Percentiles rank a stretch among this genome's conserved stretches.
These are phyloP conservation scores for Amanita thiersii DNA, from an alignment of 768 basidiomycete genomes.

Conservation along the genomic window DNA sequence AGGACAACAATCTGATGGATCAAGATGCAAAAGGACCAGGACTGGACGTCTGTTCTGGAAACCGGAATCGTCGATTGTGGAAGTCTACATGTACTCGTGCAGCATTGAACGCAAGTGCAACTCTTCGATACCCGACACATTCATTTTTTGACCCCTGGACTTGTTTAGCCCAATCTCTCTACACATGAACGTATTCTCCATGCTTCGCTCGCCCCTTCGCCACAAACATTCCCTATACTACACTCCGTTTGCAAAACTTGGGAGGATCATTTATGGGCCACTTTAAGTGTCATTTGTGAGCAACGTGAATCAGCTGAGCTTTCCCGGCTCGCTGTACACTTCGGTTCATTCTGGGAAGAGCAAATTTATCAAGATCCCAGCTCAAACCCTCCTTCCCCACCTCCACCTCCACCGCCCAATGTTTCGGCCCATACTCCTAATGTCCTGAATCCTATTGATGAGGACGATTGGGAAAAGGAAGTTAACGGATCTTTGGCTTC, in stretches of 20 bases:
- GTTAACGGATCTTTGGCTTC: slow-evolving; percentile 49
- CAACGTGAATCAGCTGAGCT: slow-evolving; percentile 71
- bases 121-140: background rate
- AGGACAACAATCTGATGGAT: slow-evolving; percentile 41
- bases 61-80: slow-evolving; percentile 75
- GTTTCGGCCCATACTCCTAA: background rate
- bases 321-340: slow-evolving; percentile 58
- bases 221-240: slow-evolving; percentile 55
- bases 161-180: slow-evolving; percentile 44
- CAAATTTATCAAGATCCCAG: slow-evolving; percentile 17
- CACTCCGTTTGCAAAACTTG: slow-evolving; percentile 78
- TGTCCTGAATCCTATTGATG: slow-evolving; percentile 22
- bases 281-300: slow-evolving; percentile 73
- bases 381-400: background rate
- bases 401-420: background rate
- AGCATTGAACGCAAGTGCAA: slow-evolving; percentile 58
- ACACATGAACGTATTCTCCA: slow-evolving; percentile 79
- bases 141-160: background rate
- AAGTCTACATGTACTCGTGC: slow-evolving; percentile 77
- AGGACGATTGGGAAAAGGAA: slow-evolving; percentile 62
- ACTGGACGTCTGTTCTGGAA: slow-evolving; percentile 61
- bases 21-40: slow-evolving; percentile 36
- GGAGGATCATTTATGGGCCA: slow-evolving; percentile 96
- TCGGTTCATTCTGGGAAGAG: slow-evolving; percentile 54
- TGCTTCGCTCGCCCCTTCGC: slow-evolving; percentile 74